Conservation (phyloP, 805 yeast genomes). For the Brettanomyces bruxellensis region DNA sequence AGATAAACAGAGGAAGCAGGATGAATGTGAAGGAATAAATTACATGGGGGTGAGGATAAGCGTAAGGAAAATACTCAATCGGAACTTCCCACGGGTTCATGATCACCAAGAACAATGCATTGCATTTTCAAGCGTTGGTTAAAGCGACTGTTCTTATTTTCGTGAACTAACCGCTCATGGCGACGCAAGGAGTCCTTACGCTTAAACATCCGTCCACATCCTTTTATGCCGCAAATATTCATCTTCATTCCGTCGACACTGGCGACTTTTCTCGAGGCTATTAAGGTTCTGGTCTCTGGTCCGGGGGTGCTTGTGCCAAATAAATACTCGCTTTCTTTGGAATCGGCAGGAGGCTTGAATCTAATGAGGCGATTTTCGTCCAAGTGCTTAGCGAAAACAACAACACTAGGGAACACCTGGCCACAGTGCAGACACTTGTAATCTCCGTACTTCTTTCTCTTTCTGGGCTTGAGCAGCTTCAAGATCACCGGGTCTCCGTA, state of each 20-base stretch:
- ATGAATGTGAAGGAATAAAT: no score
- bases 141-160: conserved; percentile 31
- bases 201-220: conserved; percentile 40
- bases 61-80: no score
- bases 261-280: background rate
- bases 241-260: conserved; percentile 4
- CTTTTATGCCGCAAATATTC: conserved; percentile 13
- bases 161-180: conserved; percentile 45
- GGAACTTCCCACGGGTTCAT: background rate
- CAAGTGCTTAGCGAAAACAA: conserved; percentile 1
- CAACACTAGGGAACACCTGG: background rate
- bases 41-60: no score
- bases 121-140: conserved; percentile 21
- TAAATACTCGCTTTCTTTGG: background rate
- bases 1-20: no score
- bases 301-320: background rate
- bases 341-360: background rate
- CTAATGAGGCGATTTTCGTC: background rate
- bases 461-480: background rate
- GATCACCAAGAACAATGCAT: conserved; percentile 1
- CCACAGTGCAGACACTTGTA: conserved; percentile 2
- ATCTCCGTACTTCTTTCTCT: conserved; percentile 1
- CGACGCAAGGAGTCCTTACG: conserved; percentile 46
- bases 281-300: background rate
- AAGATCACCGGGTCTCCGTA: conserved; percentile 2